Conservation (phyloP, 257 asterid genomes). For the Jacaranda mimosifolia region DNA sequence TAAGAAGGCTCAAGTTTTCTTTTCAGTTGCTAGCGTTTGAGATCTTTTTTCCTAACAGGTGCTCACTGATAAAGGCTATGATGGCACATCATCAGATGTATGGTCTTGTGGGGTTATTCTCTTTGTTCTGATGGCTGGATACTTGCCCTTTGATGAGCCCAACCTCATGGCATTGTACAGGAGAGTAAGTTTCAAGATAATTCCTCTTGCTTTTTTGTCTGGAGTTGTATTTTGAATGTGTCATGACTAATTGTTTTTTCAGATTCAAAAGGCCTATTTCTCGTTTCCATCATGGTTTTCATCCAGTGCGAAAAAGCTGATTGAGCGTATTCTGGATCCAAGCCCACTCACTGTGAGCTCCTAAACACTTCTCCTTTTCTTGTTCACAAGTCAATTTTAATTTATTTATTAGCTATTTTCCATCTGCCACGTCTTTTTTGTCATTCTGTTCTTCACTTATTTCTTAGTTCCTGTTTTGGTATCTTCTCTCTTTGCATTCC, state of each 20-base stretch:
- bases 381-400: neutral
- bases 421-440: neutral
- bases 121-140: slow-evolving; percentile 84
- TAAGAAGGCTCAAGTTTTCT: slow-evolving; percentile 26
- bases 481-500: too few species aligned
- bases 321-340: slow-evolving; percentile 74
- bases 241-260: slow-evolving; percentile 39
- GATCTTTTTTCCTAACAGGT: slow-evolving; percentile 53
- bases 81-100: slow-evolving; percentile 80
- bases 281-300: slow-evolving; percentile 81
- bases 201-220: slow-evolving; percentile 22
- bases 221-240: slow-evolving; percentile 23
- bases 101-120: slow-evolving; percentile 96
- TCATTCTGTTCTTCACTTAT: neutral
- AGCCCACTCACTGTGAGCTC: slow-evolving; percentile 74
- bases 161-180: slow-evolving; percentile 61
- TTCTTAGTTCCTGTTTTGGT: too few species aligned
- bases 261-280: slow-evolving; percentile 70
- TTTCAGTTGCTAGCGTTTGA: slow-evolving; percentile 39
- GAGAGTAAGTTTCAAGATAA: slow-evolving; percentile 52
- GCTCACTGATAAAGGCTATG: slow-evolving; percentile 72
- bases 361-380: slow-evolving; percentile 15
- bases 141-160: slow-evolving; percentile 80
- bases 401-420: too few species aligned
- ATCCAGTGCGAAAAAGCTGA: slow-evolving; percentile 63